phyloP scores from a whole-genome alignment of 2,329 filamentous ascomycete genomes.

The Cercospora sojina region DNA sequence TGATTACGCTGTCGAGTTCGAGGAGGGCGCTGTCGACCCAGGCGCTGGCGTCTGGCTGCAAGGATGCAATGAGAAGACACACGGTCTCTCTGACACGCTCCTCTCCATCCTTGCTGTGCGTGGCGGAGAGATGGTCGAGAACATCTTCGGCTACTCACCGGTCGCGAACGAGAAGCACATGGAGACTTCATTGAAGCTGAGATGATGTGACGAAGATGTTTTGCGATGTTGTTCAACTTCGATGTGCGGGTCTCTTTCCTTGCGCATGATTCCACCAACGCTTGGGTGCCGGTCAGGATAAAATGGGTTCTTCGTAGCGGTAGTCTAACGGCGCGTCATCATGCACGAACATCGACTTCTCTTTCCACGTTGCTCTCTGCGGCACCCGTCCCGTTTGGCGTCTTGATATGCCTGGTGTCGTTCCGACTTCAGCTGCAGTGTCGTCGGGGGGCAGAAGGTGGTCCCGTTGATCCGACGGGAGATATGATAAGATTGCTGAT shows the following conservation, averaged over 20 bases:
- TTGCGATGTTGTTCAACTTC: background rate
- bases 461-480: constrained; percentile 3
- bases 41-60: constrained; percentile 87
- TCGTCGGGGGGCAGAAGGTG: background rate
- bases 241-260: background rate
- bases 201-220: background rate
- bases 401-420: background rate
- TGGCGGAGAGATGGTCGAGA: constrained; percentile 41
- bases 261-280: background rate
- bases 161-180: constrained; percentile 19
- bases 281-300: background rate
- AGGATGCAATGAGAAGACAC: constrained; percentile 88
- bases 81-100: constrained; percentile 64
- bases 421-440: background rate
- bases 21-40: constrained; percentile 63
- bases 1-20: constrained; percentile 76
- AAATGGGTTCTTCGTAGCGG: background rate
- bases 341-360: background rate
- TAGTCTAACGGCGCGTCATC: background rate
- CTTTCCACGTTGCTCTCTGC: background rate
- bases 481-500: constrained; percentile 3
- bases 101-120: constrained; percentile 40
- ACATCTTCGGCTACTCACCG: constrained; percentile 36
- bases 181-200: constrained; percentile 18
- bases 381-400: background rate